phyloP scores from a whole-genome alignment of 2,329 filamentous ascomycete genomes.

The Pyricularia sp. region DNA sequence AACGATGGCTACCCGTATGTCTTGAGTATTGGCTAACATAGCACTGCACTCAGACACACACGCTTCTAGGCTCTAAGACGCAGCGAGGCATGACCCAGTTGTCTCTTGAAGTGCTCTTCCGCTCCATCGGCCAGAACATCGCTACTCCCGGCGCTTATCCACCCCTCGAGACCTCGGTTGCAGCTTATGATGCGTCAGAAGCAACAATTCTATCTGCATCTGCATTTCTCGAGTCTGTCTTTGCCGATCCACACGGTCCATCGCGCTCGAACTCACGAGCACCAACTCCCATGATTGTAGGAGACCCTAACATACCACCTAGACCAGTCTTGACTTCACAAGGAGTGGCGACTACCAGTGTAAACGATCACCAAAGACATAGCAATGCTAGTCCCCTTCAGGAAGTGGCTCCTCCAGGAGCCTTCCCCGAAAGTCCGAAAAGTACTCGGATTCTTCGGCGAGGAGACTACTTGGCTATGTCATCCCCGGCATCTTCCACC shows the following conservation, averaged over 20 bases:
- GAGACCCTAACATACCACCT: constrained; percentile 27
- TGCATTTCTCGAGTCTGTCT: constrained; percentile 67
- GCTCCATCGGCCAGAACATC: constrained; percentile 61
- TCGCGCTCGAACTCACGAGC: constrained; percentile 51
- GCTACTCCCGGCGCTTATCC: constrained; percentile 46
- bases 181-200: constrained; percentile 68
- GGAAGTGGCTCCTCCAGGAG: constrained; percentile 8
- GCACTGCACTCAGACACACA: constrained; percentile 60
- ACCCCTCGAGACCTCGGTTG: constrained; percentile 58
- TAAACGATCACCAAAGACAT: neutral
- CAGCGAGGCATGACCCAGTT: constrained; percentile 89
- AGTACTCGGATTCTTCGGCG: constrained; percentile 32
- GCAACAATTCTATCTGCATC: constrained; percentile 61
- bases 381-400: neutral
- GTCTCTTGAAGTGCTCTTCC: constrained; percentile 78
- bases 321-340: constrained; percentile 27
- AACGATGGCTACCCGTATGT: too few species aligned
- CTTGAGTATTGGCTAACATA: constrained; percentile 5
- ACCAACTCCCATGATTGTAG: constrained; percentile 56
- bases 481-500: constrained; percentile 6
- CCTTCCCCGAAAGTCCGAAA: constrained; percentile 21
- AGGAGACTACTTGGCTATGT: constrained; percentile 11
- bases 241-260: constrained; percentile 47
- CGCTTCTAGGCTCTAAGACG: constrained; percentile 75
- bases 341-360: neutral